These are phyloP conservation scores for Gracilaria vermiculophylla DNA, from an alignment of 23 red algal species.

Conservation along the genomic window DNA sequence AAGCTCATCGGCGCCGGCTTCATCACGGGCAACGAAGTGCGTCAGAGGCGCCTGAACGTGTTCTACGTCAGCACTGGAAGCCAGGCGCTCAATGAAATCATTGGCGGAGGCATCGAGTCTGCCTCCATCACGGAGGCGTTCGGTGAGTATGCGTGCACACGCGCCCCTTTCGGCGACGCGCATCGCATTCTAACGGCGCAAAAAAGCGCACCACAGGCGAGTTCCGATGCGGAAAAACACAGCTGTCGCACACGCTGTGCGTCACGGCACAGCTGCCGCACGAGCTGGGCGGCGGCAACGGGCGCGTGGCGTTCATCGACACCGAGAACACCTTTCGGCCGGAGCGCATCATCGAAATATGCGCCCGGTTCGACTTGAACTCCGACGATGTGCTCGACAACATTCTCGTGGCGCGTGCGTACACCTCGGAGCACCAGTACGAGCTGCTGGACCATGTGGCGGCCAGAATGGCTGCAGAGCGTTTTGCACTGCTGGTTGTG, in stretches of 20 bases:
- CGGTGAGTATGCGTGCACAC: conserved; percentile 23
- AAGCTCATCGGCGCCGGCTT: conserved; percentile 70
- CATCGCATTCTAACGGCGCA: no score
- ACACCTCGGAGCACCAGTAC: conserved; percentile 94
- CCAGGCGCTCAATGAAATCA: conserved; percentile 80
- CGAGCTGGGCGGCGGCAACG: conserved; percentile 46
- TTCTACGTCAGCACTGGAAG: conserved; percentile 82
- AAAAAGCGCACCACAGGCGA: no score
- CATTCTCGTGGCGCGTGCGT: conserved; percentile 89
- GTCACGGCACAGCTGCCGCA: conserved; percentile 89
- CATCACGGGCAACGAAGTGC: conserved; percentile 71
- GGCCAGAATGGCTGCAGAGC: conserved; percentile 77
- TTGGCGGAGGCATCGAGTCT: conserved; percentile 92
- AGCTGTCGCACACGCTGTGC: conserved; percentile 84
- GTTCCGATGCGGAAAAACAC: conserved; percentile 96
- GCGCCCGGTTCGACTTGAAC: conserved; percentile 74
- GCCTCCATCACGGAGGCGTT: conserved; percentile 90
- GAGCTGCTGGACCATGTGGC: conserved; percentile 88
- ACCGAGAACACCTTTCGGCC: conserved; percentile 96
- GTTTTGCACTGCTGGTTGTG: conserved; percentile 84
- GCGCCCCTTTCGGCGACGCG: background rate
- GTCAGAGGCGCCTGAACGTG: conserved; percentile 60
- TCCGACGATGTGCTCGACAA: conserved; percentile 96
- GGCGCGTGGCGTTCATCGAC: conserved; percentile 86
- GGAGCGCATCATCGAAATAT: conserved; percentile 83